Conservation (phyloP, 1,284 basidiomycete genomes). For the Melampsora larici-populina region DNA sequence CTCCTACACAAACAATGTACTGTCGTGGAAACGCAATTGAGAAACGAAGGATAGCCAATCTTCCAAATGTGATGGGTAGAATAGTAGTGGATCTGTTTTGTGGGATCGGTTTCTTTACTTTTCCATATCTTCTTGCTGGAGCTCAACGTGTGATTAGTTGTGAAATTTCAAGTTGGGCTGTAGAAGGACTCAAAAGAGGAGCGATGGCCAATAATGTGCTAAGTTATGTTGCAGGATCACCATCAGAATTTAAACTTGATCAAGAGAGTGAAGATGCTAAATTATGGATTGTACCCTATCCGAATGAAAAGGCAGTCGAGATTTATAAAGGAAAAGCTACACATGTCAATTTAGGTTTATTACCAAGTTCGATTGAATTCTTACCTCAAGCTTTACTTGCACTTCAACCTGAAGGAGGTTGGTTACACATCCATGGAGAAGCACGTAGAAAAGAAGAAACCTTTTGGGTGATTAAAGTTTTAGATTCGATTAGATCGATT, state of each 20-base stretch:
- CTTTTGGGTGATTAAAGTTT: not conserved
- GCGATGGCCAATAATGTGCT: conserved; percentile 8
- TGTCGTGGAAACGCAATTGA: conserved; percentile 26
- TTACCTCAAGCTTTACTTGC: conserved; percentile 26
- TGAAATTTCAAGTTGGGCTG: conserved; percentile 30
- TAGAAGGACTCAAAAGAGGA: conserved; percentile 24
- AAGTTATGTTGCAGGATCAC: not conserved
- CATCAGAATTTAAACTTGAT: no score
- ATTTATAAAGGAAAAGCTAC: conserved; percentile 16
- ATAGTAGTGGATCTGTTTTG: conserved; percentile 37
- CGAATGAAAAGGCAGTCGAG: conserved; percentile 6
- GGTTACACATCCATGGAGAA: conserved; percentile 38
- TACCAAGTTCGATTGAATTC: conserved; percentile 30
- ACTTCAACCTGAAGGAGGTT: conserved; percentile 27
- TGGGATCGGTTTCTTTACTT: conserved; percentile 33
- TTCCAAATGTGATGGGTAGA: not conserved
- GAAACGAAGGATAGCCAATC: conserved; percentile 16
- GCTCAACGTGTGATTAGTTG: conserved; percentile 23
- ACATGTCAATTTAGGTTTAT: conserved; percentile 35
- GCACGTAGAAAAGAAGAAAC: not conserved
- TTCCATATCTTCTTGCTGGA: conserved; percentile 23
- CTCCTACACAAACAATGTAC: conserved; percentile 35
- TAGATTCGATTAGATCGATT: not conserved
- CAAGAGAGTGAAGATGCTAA: not conserved
- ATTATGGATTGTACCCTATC: not conserved